Conservation (phyloP, 305 asterid species). For the Nicotiana rustica region DNA sequence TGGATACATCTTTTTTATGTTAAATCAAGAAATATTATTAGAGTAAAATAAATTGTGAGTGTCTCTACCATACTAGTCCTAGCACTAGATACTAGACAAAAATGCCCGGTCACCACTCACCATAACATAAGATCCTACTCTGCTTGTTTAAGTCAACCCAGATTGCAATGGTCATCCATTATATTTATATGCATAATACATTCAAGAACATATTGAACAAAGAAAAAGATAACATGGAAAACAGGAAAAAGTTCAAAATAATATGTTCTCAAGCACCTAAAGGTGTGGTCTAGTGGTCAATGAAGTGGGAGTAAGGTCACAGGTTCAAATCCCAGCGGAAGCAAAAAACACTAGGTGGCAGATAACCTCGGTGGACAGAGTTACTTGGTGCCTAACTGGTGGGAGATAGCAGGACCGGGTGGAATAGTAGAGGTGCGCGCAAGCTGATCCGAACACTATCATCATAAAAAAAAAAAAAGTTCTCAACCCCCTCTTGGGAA, state of each 20-base stretch:
- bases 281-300: too few relatives aligned
- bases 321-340: too few relatives aligned
- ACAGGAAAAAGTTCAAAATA: not conserved
- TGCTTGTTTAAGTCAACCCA: not conserved
- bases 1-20: not conserved
- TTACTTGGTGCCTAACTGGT: too few relatives aligned
- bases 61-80: not conserved
- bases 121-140: slow-evolving; percentile 6
- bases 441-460: too few relatives aligned
- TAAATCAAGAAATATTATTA: not conserved
- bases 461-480: too few relatives aligned
- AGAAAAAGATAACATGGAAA: not conserved
- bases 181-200: not conserved
- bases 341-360: too few relatives aligned
- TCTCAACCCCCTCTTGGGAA: not conserved
- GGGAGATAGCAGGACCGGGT: too few relatives aligned
- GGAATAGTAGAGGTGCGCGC: too few relatives aligned
- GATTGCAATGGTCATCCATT: not conserved
- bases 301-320: too few relatives aligned
- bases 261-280: not conserved
- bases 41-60: not conserved
- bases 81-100: not conserved
- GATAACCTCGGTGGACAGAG: too few relatives aligned
- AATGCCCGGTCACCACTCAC: not conserved
- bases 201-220: not conserved